Percentiles rank a stretch among this genome's conserved stretches.
Conservation (phyloP, 2,329 filamentous ascomycete genomes). For the Pyrenochaeta sp. region DNA sequence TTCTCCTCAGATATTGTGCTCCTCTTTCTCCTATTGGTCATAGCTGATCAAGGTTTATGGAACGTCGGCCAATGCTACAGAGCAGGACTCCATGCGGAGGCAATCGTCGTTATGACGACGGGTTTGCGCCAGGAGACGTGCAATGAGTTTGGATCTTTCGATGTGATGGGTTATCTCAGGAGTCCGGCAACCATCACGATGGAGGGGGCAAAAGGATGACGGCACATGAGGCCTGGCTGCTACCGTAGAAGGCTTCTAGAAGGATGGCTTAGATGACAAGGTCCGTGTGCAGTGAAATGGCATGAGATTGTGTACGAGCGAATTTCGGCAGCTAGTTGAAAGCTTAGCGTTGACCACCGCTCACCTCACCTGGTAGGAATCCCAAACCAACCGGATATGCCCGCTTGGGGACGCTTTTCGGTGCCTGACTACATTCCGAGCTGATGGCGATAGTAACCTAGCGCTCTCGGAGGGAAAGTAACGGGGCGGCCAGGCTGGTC, state of each 20-base stretch:
- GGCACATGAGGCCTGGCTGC: not conserved
- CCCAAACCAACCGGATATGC: not conserved
- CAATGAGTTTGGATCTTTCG: not conserved
- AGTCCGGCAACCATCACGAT: not conserved
- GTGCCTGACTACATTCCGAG: too few relatives aligned
- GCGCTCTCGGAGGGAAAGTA: not conserved
- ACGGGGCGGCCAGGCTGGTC: not conserved
- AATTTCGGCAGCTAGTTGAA: slow-evolving; percentile 4
- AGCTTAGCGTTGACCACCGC: slow-evolving; percentile 12
- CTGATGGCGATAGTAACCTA: not conserved
- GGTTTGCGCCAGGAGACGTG: slow-evolving; percentile 4
- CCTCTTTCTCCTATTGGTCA: slow-evolving; percentile 7
- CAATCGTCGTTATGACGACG: slow-evolving; percentile 16
- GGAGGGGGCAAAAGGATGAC: too few relatives aligned
- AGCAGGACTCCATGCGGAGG: not conserved
- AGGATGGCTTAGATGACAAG: not conserved
- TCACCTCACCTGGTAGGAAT: not conserved
- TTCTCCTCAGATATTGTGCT: not conserved
- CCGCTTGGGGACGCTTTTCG: not conserved
- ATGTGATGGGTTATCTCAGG: too few relatives aligned
- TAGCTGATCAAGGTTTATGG: not conserved
- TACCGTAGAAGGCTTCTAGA: not conserved
- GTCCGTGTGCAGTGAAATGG: not conserved
- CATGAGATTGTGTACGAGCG: not conserved
- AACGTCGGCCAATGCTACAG: slow-evolving; percentile 18